These are phyloP conservation scores for Penicillium diatomitis DNA, from an alignment of 495 filamentous ascomycete species.

Conservation along the genomic window DNA sequence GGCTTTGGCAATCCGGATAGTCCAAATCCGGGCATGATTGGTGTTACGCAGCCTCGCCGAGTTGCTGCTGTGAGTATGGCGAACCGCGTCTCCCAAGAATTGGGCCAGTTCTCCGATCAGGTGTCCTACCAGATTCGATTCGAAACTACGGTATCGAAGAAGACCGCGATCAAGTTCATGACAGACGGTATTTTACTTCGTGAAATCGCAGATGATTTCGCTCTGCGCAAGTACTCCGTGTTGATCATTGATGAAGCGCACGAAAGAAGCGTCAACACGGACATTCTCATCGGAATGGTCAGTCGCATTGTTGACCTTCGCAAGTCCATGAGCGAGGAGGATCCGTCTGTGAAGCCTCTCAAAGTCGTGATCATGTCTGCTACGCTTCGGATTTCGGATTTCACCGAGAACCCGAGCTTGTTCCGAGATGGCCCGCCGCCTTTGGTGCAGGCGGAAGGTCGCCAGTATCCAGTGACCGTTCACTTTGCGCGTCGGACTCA, in stretches of 20 bases:
- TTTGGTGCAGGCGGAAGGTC: slow-evolving; percentile 83
- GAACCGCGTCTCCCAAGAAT: slow-evolving; percentile 76
- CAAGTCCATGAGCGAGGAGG: slow-evolving; percentile 51
- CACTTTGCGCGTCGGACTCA: slow-evolving; percentile 82
- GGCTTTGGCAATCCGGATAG: slow-evolving; percentile 75
- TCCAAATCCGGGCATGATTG: slow-evolving; percentile 83
- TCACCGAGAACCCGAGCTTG: slow-evolving; percentile 71
- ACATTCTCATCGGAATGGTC: slow-evolving; percentile 93
- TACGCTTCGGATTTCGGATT: slow-evolving; percentile 82
- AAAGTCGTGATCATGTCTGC: slow-evolving; percentile 99
- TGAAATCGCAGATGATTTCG: slow-evolving; percentile 84
- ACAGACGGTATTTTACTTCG: slow-evolving; percentile 93
- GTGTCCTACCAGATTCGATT: slow-evolving; percentile 96
- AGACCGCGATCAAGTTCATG: slow-evolving; percentile 98
- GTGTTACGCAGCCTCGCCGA: slow-evolving; percentile 86
- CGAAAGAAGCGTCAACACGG: slow-evolving; percentile 94
- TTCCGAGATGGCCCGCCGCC: slow-evolving; percentile 72
- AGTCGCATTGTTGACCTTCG: slow-evolving; percentile 81
- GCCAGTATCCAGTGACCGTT: slow-evolving; percentile 80
- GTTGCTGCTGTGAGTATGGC: slow-evolving; percentile 95
- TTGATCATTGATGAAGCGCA: slow-evolving; percentile 97
- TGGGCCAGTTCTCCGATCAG: slow-evolving; percentile 56
- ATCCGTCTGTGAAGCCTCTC: slow-evolving; percentile 59
- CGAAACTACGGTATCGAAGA: slow-evolving; percentile 69
- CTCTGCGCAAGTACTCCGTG: slow-evolving; percentile 84